These are phyloP conservation scores for Tricholoma furcatifolium DNA, from an alignment of 768 basidiomycete genomes.

Conservation along the genomic window DNA sequence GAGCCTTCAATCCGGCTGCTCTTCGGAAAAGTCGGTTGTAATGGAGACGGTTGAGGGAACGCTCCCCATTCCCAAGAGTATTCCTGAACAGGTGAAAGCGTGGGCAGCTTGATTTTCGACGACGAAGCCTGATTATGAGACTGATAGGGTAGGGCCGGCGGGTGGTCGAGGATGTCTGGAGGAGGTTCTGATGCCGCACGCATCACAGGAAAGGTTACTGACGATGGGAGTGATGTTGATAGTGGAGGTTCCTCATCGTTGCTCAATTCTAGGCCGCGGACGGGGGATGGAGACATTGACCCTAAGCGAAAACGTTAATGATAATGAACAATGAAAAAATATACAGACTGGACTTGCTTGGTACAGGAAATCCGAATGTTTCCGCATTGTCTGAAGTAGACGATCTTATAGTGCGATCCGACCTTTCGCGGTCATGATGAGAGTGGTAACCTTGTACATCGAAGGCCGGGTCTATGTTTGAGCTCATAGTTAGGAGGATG, in stretches of 20 bases:
- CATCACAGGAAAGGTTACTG: conserved; percentile 24
- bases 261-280: conserved; percentile 5
- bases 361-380: conserved; percentile 8
- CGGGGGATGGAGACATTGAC: conserved; percentile 23
- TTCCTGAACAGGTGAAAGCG: conserved; percentile 45
- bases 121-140: conserved; percentile 11
- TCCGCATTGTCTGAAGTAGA: conserved; percentile 6
- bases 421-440: conserved; percentile 36
- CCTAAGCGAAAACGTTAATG: conserved; percentile 9
- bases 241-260: not conserved
- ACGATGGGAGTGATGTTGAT: not conserved
- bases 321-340: not conserved
- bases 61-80: conserved; percentile 96
- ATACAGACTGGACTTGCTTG: conserved; percentile 8
- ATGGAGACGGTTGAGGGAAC: conserved; percentile 79
- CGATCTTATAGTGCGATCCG: conserved; percentile 41
- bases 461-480: conserved; percentile 64
- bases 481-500: conserved; percentile 1
- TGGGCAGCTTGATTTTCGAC: conserved; percentile 6
- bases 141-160: not conserved
- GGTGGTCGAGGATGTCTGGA: conserved; percentile 39
- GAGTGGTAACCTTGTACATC: conserved; percentile 85
- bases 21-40: conserved; percentile 51
- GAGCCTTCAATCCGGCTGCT: conserved; percentile 36
- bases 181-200: conserved; percentile 66